Conservation (phyloP, 352 stramenopile species). For the Pythium sukuiense region DNA sequence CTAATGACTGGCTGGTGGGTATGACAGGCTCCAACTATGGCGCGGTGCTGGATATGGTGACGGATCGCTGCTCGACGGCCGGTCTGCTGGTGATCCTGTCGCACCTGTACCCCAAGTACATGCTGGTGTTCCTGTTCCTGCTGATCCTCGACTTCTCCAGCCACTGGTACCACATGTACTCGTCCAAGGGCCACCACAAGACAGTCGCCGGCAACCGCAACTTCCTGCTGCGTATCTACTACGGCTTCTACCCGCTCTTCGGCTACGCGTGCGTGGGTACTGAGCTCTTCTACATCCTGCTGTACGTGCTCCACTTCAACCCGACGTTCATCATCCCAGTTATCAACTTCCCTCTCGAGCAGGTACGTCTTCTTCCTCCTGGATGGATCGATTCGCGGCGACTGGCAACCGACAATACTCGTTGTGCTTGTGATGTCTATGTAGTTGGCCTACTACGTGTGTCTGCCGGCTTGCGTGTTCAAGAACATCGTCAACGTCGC, state of each 20-base stretch:
- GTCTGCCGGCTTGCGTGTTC: slow-evolving; percentile 86
- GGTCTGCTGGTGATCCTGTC: slow-evolving; percentile 95
- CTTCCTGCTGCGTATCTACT: slow-evolving; percentile 94
- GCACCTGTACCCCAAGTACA: slow-evolving; percentile 87
- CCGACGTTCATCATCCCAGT: slow-evolving; percentile 59
- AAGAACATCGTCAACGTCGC: slow-evolving; percentile 94
- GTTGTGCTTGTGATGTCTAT: neutral
- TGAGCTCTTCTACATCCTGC: slow-evolving; percentile 91
- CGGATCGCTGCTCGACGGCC: slow-evolving; percentile 95
- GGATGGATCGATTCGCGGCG: slow-evolving; percentile 12
- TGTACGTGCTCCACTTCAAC: slow-evolving; percentile 89
- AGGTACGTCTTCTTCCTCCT: slow-evolving; percentile 32
- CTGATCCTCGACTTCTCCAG: slow-evolving; percentile 96
- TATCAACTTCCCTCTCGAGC: slow-evolving; percentile 52
- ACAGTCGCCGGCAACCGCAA: slow-evolving; percentile 89
- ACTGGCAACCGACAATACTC: neutral
- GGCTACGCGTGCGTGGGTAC: slow-evolving; percentile 92
- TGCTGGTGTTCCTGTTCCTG: slow-evolving; percentile 85
- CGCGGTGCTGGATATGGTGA: slow-evolving; percentile 98
- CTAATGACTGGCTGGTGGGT: neutral
- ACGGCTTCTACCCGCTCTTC: slow-evolving; percentile 92
- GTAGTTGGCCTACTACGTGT: slow-evolving; percentile 85
- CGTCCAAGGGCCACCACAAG: slow-evolving; percentile 95
- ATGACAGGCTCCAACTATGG: slow-evolving; percentile 89
- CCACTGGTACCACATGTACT: slow-evolving; percentile 99